A percentile compares a stretch with the other conserved stretches of the same genome.
phyloP scores from a whole-genome alignment of 768 basidiomycete genomes.

The Leccinum uliginosum region DNA sequence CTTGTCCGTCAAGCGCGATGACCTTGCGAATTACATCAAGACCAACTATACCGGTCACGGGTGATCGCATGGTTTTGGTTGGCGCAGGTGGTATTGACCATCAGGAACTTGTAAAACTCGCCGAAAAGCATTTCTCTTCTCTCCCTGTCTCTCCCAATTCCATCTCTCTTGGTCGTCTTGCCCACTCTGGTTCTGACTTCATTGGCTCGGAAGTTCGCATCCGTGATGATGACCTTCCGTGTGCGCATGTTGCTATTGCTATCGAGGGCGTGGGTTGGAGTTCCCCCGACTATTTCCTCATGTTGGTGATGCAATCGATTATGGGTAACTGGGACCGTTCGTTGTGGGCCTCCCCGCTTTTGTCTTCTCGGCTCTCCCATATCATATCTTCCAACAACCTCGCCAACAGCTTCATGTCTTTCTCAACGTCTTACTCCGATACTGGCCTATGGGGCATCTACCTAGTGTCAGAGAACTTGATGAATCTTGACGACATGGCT shows the following conservation, averaged over 20 bases:
- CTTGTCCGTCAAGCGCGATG: conserved; percentile 87
- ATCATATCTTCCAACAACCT: conserved; percentile 91
- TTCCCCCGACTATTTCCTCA: conserved; percentile 98
- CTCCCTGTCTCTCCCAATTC: conserved; percentile 87
- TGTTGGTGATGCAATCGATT: conserved; percentile 97
- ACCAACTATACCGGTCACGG: conserved; percentile 98
- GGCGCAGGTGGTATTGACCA: conserved; percentile 96
- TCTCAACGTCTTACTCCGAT: conserved; percentile 98
- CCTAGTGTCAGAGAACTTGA: conserved; percentile 89
- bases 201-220: conserved; percentile 94
- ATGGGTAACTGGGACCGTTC: conserved; percentile 99
- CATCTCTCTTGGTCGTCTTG: conserved; percentile 77
- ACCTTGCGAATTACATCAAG: conserved; percentile 87
- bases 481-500: conserved; percentile 87
- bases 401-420: conserved; percentile 99
- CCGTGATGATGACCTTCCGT: conserved; percentile 86
- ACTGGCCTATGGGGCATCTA: conserved; percentile 99
- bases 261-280: conserved; percentile 98
- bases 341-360: conserved; percentile 82
- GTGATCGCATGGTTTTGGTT: conserved; percentile 98
- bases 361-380: conserved; percentile 88
- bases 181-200: conserved; percentile 77
- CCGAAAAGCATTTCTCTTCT: conserved; percentile 86
- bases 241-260: conserved; percentile 92
- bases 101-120: conserved; percentile 86